A percentile compares a stretch with the other conserved stretches of the same genome.
phyloP scores from a whole-genome alignment of 2,329 filamentous ascomycete genomes.

The Gaeumannomyces tritici region DNA sequence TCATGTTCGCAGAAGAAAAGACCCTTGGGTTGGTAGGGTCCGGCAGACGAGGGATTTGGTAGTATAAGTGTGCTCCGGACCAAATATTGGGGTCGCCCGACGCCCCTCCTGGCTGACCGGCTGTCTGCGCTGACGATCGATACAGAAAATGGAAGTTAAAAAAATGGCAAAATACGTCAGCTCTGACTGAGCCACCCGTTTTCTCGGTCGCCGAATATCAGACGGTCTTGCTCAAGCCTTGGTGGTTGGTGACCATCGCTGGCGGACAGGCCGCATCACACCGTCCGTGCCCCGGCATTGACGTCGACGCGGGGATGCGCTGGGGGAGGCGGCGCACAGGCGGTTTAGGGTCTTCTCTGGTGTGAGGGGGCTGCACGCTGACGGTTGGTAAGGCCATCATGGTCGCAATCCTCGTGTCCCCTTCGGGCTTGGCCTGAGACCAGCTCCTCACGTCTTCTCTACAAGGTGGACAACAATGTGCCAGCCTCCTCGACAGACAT shows the following conservation, averaged over 20 bases:
- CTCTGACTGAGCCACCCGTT: background rate
- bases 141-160: background rate
- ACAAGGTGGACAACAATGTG: too few relatives aligned
- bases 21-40: background rate
- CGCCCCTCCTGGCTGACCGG: background rate
- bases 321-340: background rate
- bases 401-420: background rate
- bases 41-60: background rate
- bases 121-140: background rate
- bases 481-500: too few relatives aligned
- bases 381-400: background rate
- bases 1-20: background rate
- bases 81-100: background rate
- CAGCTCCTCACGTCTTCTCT: too few relatives aligned
- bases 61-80: background rate
- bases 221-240: background rate
- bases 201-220: background rate
- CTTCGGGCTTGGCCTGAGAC: background rate
- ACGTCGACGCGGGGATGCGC: background rate
- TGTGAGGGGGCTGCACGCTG: background rate
- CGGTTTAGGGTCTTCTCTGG: background rate
- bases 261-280: background rate
- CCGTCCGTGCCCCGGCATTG: background rate
- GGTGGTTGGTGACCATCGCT: background rate
- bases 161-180: background rate